phyloP scores from a whole-genome alignment of 2,329 filamentous ascomycete genomes.

The Fusarium domesticum region DNA sequence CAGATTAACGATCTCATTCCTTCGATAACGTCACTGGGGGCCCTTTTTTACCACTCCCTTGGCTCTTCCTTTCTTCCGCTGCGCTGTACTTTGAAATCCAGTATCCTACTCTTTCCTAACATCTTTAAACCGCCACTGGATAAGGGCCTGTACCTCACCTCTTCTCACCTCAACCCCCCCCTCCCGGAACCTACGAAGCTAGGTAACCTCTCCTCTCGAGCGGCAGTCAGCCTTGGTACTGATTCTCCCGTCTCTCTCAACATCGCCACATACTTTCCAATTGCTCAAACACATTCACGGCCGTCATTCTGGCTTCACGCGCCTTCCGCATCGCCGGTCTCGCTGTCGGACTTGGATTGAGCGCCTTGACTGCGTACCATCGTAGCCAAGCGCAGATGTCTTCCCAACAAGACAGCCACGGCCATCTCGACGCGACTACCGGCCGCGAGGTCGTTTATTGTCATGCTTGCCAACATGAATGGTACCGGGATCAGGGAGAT shows the following conservation, averaged over 20 bases:
- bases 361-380: slow-evolving; percentile 55
- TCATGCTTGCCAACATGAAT: slow-evolving; percentile 76
- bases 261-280: too few relatives aligned
- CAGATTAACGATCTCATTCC: background rate
- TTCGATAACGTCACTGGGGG: background rate
- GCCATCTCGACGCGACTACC: slow-evolving; percentile 49
- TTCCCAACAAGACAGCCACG: slow-evolving; percentile 25
- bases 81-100: background rate
- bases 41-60: background rate
- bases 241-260: background rate
- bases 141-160: too few relatives aligned
- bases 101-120: too few relatives aligned
- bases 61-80: background rate
- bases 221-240: background rate
- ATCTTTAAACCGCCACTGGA: too few relatives aligned
- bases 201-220: too few relatives aligned
- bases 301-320: slow-evolving; percentile 54
- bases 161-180: too few relatives aligned
- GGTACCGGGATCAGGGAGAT: slow-evolving; percentile 68
- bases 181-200: too few relatives aligned
- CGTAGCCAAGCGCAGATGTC: slow-evolving; percentile 45
- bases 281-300: too few relatives aligned
- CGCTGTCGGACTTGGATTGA: slow-evolving; percentile 56
- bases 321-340: slow-evolving; percentile 53
- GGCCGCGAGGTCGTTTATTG: slow-evolving; percentile 77